Evolutionary conservation across 208 protist genomes (phyloP), one percentile per base, ranked within the genome.

Genomic region (Lotmaria passim): DNA sequence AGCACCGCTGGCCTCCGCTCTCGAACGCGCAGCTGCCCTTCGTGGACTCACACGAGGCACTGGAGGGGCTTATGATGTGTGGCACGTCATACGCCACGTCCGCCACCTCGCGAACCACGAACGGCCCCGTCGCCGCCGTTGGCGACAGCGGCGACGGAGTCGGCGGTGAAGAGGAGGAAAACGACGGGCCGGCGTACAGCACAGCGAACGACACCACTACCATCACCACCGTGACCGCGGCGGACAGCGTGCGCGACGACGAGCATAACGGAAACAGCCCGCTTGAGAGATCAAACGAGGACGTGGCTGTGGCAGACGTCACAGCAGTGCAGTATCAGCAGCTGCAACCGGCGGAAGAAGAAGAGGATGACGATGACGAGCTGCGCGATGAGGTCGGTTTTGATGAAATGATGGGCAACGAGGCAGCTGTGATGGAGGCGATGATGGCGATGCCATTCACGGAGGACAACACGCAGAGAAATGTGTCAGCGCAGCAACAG

Each of bases 21-120:
- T 31, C 24, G 48, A n/a, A 26, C 15, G 19, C 59, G 67, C 58
- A 74, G 50, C 69, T 74, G 51, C 59, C 58, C n/a, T 68, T 26
- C 38, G 69, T 75, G 2, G 60, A 52, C 52, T 67, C 69, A 7
- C 59, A 34, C 6, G 69, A 75, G 19, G 30, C 38, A 24, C 28
- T 64, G 34, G 52, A 67, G 15, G 41, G 33, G 14, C 38, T 63
- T 28, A 43, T 24, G 0, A 21, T 28, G 14, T 38, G 12, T 44
- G 31, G 44, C 58, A 17, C n/a, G 3, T 34, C 31, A 2, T 24
- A 24, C 28, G 14, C 30, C 7, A 10, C 36, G 7, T 21, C 33
- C 3, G 52, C 52, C 28, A 43, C 30, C 28, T 26, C 52, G 24
- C 52, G 33, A 6, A 48, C 56, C 4, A 48, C 38, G 7, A 48